These are phyloP conservation scores for Moringa oleifera DNA, from an alignment of 345 rosid genomes.

Conservation along the genomic window DNA sequence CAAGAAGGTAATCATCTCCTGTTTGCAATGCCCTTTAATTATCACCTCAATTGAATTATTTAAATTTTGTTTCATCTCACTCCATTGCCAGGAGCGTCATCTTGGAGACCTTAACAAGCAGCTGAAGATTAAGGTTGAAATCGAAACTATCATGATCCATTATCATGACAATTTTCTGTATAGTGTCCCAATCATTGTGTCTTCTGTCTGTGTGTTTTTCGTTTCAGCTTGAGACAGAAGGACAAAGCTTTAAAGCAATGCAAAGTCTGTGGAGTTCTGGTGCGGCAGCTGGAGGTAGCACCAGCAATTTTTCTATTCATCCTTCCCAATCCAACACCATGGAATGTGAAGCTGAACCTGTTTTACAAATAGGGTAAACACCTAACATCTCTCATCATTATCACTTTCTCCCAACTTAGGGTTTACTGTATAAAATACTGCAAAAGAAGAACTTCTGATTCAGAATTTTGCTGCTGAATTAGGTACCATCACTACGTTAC, in stretches of 20 bases:
- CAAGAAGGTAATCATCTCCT: slow-evolving; percentile 45
- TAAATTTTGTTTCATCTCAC: neutral
- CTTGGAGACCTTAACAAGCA: slow-evolving; percentile 89
- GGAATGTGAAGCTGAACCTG: slow-evolving; percentile 59
- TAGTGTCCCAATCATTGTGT: too few species aligned
- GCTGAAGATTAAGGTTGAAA: slow-evolving; percentile 58
- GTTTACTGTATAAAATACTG: too few species aligned
- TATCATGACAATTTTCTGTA: too few species aligned
- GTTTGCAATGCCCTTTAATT: neutral
- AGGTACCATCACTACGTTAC: slow-evolving; percentile 58
- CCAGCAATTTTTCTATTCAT: slow-evolving; percentile 38
- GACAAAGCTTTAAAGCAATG: slow-evolving; percentile 41
- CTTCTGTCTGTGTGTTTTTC: too few species aligned
- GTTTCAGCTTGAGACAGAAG: slow-evolving; percentile 65
- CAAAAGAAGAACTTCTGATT: too few species aligned
- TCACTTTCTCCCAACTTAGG: too few species aligned
- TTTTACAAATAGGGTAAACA: slow-evolving; percentile 68
- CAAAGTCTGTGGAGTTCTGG: slow-evolving; percentile 54
- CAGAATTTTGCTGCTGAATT: too few species aligned
- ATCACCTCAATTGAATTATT: too few species aligned
- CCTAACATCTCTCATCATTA: neutral
- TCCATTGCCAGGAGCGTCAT: slow-evolving; percentile 61
- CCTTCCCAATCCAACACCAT: slow-evolving; percentile 38
- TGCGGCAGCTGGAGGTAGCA: slow-evolving; percentile 23
- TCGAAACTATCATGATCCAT: neutral